Evolutionary conservation across 1,284 basidiomycete species (phyloP).

Genomic region (Gastroboletus turbinatus): DNA sequence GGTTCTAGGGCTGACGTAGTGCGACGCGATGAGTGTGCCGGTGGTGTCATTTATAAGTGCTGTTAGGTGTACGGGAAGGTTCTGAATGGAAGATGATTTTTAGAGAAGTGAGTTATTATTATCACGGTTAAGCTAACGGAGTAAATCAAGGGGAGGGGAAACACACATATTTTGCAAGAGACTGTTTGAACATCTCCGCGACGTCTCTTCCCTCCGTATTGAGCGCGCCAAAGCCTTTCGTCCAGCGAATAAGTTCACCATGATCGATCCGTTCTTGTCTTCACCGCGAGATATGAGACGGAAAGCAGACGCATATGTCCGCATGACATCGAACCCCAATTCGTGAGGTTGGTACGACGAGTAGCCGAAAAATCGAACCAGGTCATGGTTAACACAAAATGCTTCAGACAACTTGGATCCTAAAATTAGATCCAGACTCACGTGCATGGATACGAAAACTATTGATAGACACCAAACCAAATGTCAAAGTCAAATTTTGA

Average conservation of each 20-base stretch:
- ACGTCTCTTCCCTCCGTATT: slow-evolving; percentile 95
- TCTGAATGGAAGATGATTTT: slow-evolving; percentile 36
- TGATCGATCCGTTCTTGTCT: slow-evolving; percentile 94
- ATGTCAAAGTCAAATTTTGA: not conserved
- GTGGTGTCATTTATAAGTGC: slow-evolving; percentile 97
- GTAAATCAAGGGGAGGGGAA: not conserved
- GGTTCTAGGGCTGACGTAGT: slow-evolving; percentile 90
- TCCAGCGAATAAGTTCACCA: slow-evolving; percentile 95
- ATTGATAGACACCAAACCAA: not conserved
- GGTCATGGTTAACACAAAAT: not conserved
- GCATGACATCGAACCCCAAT: not conserved
- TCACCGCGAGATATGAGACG: slow-evolving; percentile 5
- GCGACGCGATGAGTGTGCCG: slow-evolving; percentile 94
- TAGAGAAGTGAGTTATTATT: not conserved
- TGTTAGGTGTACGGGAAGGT: slow-evolving; percentile 74
- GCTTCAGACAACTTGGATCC: not conserved
- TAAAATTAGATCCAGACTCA: slow-evolving; percentile 42
- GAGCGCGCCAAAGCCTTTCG: slow-evolving; percentile 93
- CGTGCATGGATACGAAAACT: slow-evolving; percentile 95
- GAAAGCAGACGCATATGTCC: not conserved
- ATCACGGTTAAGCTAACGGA: not conserved
- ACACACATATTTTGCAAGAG: slow-evolving; percentile 73
- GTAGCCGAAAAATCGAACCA: not conserved
- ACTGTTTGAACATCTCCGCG: slow-evolving; percentile 87
- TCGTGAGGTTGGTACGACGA: not conserved